A percentile compares a stretch with the other conserved stretches of the same genome.
phyloP scores from a whole-genome alignment of 768 basidiomycete genomes.

The Tylopilus plumbeoviolaceoides region DNA sequence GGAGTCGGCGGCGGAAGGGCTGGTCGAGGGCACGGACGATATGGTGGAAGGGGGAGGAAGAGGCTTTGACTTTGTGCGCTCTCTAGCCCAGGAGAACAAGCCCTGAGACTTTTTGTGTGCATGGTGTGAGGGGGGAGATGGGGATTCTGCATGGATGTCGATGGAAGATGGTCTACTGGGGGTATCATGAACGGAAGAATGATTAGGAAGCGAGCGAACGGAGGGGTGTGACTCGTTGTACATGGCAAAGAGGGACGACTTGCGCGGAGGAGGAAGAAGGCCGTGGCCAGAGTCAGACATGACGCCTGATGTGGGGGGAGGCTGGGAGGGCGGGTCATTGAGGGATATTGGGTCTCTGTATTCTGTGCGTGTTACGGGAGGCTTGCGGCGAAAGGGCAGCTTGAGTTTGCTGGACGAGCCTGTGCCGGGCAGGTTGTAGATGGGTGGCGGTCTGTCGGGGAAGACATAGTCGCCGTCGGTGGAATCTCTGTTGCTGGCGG shows the following conservation, averaged over 20 bases:
- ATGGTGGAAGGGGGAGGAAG: constrained; percentile 31
- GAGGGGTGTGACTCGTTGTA: constrained; percentile 48
- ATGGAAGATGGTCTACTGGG: constrained; percentile 12
- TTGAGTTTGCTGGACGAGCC: constrained; percentile 43
- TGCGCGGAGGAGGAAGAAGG: constrained; percentile 55
- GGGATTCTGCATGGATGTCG: constrained; percentile 9
- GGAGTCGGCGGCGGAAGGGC: constrained; percentile 15
- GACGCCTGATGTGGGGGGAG: constrained; percentile 32
- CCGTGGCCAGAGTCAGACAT: constrained; percentile 44
- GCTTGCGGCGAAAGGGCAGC: constrained; percentile 42
- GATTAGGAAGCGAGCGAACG: constrained; percentile 58
- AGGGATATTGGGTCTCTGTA: constrained; percentile 13
- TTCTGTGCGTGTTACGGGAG: constrained; percentile 13
- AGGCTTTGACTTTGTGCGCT: constrained; percentile 35
- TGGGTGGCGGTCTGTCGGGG: constrained; percentile 15
- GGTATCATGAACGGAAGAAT: constrained; percentile 28
- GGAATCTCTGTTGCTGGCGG: constrained; percentile 14
- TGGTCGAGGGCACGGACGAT: constrained; percentile 26
- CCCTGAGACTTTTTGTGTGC: constrained; percentile 34
- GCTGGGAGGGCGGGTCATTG: constrained; percentile 28
- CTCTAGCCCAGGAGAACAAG: constrained; percentile 33
- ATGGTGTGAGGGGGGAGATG: constrained; percentile 14
- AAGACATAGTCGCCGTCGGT: constrained; percentile 33
- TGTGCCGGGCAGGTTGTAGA: constrained; percentile 23
- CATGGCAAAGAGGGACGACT: constrained; percentile 60